Evolutionary conservation across 2,329 filamentous ascomycete species (phyloP).

Genomic region (Tricladium varicosporioides): DNA sequence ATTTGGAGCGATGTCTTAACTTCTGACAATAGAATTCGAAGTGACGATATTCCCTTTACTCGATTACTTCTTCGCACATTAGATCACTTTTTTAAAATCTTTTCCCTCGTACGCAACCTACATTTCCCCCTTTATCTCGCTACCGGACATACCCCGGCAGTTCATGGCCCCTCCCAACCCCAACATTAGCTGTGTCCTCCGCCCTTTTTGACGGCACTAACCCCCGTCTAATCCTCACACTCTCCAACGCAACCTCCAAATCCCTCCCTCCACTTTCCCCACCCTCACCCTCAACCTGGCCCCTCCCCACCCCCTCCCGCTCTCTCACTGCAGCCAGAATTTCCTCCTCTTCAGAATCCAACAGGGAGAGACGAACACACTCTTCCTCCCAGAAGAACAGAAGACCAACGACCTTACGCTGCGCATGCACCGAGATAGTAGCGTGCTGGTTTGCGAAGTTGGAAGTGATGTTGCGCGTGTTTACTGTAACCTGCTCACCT

Average conservation of each 20-base stretch:
- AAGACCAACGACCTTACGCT: slow-evolving; percentile 30
- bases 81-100: too few relatives aligned
- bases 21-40: too few relatives aligned
- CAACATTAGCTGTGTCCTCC: neutral
- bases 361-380: slow-evolving; percentile 23
- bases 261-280: neutral
- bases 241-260: too few relatives aligned
- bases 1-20: too few relatives aligned
- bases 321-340: slow-evolving; percentile 11
- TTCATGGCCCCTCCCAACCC: neutral
- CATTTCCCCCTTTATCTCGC: too few relatives aligned
- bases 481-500: neutral
- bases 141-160: neutral
- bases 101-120: too few relatives aligned
- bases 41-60: too few relatives aligned
- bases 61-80: too few relatives aligned
- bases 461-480: neutral
- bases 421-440: slow-evolving; percentile 22
- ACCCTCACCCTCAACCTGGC: neutral
- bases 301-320: neutral
- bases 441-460: slow-evolving; percentile 26
- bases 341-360: slow-evolving; percentile 24
- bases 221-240: too few relatives aligned
- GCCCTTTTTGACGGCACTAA: neutral
- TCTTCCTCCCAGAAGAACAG: slow-evolving; percentile 33